phyloP scores from a whole-genome alignment of 1,284 basidiomycete genomes.

The Coniophora puteana region DNA sequence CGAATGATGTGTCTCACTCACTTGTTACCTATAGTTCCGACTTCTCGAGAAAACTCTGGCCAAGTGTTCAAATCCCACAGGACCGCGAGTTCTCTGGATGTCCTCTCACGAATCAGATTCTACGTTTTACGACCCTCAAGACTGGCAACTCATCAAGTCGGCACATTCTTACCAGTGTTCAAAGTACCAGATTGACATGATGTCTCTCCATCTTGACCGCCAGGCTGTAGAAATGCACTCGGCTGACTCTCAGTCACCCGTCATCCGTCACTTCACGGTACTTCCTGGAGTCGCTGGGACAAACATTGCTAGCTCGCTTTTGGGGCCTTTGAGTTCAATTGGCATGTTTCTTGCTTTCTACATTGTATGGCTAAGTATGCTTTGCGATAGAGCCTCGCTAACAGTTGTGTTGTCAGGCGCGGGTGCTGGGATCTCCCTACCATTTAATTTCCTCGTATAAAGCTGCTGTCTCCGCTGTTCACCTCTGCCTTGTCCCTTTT shows the following conservation, averaged over 20 bases:
- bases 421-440: slow-evolving; percentile 59
- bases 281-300: slow-evolving; percentile 78
- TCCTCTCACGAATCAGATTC: slow-evolving; percentile 69
- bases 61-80: slow-evolving; percentile 34
- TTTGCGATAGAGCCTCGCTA: slow-evolving; percentile 1
- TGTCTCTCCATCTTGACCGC: slow-evolving; percentile 58
- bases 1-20: slow-evolving; percentile 3
- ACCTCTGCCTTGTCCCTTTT: slow-evolving; percentile 47
- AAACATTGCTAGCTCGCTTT: slow-evolving; percentile 52
- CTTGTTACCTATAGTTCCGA: slow-evolving; percentile 45
- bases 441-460: slow-evolving; percentile 60
- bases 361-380: slow-evolving; percentile 48
- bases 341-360: slow-evolving; percentile 64
- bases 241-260: no score
- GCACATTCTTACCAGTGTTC: slow-evolving; percentile 66
- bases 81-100: slow-evolving; percentile 76
- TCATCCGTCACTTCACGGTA: slow-evolving; percentile 58
- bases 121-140: slow-evolving; percentile 52
- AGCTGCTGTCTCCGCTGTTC: slow-evolving; percentile 61
- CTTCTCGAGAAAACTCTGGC: slow-evolving; percentile 48
- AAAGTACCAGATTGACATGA: slow-evolving; percentile 81
- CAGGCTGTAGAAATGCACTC: slow-evolving; percentile 16
- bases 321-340: slow-evolving; percentile 45
- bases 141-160: slow-evolving; percentile 72
- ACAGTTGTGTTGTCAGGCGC: slow-evolving; percentile 42